Evolutionary conservation across 176 grass and related monocot species (phyloP), one percentile per base, ranked within the genome.

Genomic region (Triticum monococcum): DNA sequence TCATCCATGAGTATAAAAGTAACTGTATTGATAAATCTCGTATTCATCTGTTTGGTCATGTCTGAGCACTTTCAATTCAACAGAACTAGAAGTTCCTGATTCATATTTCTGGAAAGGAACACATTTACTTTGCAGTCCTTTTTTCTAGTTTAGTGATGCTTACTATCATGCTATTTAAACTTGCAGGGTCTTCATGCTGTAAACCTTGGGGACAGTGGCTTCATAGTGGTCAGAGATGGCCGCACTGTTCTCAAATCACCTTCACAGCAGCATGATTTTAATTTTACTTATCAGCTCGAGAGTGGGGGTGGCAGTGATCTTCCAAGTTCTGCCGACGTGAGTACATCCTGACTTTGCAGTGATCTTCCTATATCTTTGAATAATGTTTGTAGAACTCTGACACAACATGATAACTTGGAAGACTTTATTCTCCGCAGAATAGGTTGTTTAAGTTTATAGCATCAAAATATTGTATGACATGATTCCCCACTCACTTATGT

Each of bases 241-340:
- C 90, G 87, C 56, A 99, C 94, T 48, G 75, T 99, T 86, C 92
- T 95, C 22, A 96, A 84, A 43, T 99, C 97, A 54, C 97, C 97
- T 74, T 88, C 89, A 11, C 97, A 99, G 63, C 97, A 99, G 70
- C 97, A 99, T 90, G 97, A 99, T 83, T 99, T 99, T 85, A 99
- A 99, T 89, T 93, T 99, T 57, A 99, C 97, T 79, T 99, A 94
- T 81, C 97, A 99, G 87, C 97, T 99, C 10, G 97, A 99, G 89
- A 87, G 97, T 81, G 94, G 90, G 35, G 95, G 95, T 99, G 82
- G 89, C 18, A 97, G 94, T 68, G 97, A 99, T 87, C 94, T 99
- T 60, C 97, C 97, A 50, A 99, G 94, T 94, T 84, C 97, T 50
- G 97, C 92, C 4, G 94, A 99, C 87, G 97, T 92, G 68, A 81